Base-by-base conservation (phyloP, 768 basidiomycete species). In the Amanita rimosa region DNA sequence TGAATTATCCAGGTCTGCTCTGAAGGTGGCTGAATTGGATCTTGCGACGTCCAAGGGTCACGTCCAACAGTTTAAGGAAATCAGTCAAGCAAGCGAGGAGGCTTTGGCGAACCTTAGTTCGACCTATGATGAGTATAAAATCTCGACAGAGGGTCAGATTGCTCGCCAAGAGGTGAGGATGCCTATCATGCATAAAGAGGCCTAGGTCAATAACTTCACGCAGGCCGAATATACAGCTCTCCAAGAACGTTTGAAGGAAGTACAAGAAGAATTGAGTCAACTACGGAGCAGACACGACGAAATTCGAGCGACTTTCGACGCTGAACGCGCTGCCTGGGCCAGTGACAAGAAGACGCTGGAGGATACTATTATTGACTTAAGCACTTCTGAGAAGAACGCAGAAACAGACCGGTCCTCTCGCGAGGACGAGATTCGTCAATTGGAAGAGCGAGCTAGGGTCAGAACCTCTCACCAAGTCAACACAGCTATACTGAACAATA, bases 61-160 rank as follows among this genome's bases (percentile, higher is more conserved):
- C 57, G 81, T 84, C 24, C 76, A 85, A 51, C 91, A 93, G 61
- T 93, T 85, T 76, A 78, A 87, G 59, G 81, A 85, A 54, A 92
- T 94, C 55, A 85, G 84, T 52, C 77, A 83, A 57, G 84, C 87
- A 0, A 90, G 76, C 56, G 91, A 93, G 61, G 75, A 74, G 53
- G 86, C 89, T 7, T 69, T 94, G 6, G 70, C 76, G 24, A 74
- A 76, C 27, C 64, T 92, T 37, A 88, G 81, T 49, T 56, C 68
- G 0, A 89, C 85, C 0, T 81, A 83, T 53, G 90, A 93, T 48
- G 83, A 90, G 60, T 93, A 84, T 70, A 85, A 81, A 63, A 58
- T 74, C 3, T 75, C 79, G 0, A 82, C 82, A 0, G 87, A 89
- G 50, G 70, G 75, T n/a, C 76, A 82, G 55, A 67, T 90, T 47